Percentiles rank a stretch among this genome's conserved stretches.
phyloP scores from a whole-genome alignment of 495 filamentous ascomycete genomes.

The Pseudoneurospora amorphoporcata region DNA sequence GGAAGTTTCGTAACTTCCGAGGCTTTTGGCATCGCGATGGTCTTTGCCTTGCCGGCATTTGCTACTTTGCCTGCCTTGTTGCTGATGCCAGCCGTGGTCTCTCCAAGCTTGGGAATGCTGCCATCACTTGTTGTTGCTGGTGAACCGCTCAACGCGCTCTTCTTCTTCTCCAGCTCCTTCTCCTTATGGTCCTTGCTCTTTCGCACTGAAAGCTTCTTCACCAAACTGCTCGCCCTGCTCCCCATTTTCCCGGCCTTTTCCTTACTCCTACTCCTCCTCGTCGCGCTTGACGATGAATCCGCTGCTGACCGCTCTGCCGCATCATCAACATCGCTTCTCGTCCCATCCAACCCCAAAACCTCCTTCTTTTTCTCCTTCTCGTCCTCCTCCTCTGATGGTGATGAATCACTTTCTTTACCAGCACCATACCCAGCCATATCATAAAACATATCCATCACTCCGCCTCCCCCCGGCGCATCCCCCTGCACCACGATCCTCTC shows the following conservation, averaged over 20 bases:
- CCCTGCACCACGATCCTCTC: conserved; percentile 67
- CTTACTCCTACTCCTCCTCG: conserved; percentile 5
- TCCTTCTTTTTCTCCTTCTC: conserved; percentile 20
- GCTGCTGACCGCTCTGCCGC: not conserved
- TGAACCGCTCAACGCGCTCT: not conserved
- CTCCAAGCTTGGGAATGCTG: not conserved
- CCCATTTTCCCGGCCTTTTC: conserved; percentile 12
- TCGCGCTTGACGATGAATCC: not conserved
- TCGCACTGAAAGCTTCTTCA: conserved; percentile 14
- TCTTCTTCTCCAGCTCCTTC: not conserved
- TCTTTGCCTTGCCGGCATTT: conserved; percentile 14
- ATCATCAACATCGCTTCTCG: conserved; percentile 1
- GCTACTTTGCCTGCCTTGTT: conserved; percentile 3
- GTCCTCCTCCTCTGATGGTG: conserved; percentile 7
- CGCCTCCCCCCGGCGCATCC: conserved; percentile 34
- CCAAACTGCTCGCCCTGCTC: conserved; percentile 6
- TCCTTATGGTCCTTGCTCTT: conserved; percentile 7
- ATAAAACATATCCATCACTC: conserved; percentile 38
- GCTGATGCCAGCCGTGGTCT: not conserved
- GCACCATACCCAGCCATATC: conserved; percentile 41
- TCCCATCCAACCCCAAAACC: conserved; percentile 10
- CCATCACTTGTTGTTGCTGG: not conserved
- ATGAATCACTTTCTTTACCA: not conserved
- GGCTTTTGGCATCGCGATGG: conserved; percentile 13
- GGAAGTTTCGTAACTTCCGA: not conserved